Evolutionary conservation across 225 moss, liverwort and hornwort species (phyloP).

Genomic region (Neckera pumila): DNA sequence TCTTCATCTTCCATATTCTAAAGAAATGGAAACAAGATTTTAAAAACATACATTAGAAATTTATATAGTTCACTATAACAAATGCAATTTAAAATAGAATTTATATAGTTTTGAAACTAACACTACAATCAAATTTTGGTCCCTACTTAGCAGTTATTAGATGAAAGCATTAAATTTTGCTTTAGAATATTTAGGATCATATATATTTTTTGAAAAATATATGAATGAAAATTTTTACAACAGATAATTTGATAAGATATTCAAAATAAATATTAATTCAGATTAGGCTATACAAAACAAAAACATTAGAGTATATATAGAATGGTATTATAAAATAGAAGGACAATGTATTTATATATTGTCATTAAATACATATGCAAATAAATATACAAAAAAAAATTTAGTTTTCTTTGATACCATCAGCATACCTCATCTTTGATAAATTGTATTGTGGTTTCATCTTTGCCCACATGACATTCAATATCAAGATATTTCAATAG

Average conservation of each 20-base stretch:
- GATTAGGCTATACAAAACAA: not conserved
- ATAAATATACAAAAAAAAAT: not conserved
- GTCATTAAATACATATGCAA: not conserved
- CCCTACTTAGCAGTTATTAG: not conserved
- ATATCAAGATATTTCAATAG: conserved; percentile 53
- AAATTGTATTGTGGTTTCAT: not conserved
- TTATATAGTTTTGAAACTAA: no score
- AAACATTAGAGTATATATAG: not conserved
- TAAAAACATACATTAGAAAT: not conserved
- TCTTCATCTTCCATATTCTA: conserved; percentile 24
- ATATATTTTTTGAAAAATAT: no score
- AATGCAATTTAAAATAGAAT: not conserved
- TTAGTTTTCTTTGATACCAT: no score
- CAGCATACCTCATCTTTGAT: conserved; percentile 7
- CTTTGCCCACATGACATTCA: conserved; percentile 40
- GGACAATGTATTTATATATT: no score
- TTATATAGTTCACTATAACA: not conserved
- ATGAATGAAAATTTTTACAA: not conserved
- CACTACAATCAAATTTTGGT: not conserved
- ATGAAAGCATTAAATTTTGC: not conserved
- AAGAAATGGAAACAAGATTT: not conserved
- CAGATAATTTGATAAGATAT: no score
- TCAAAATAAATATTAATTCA: not conserved
- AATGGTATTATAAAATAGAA: not conserved
- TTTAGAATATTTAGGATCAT: no score